Percentiles rank a stretch among this genome's conserved stretches.
Evolutionary conservation across 1,284 basidiomycete genomes (phyloP).

Genomic region (Ceratorhiza oryzae-sativae): DNA sequence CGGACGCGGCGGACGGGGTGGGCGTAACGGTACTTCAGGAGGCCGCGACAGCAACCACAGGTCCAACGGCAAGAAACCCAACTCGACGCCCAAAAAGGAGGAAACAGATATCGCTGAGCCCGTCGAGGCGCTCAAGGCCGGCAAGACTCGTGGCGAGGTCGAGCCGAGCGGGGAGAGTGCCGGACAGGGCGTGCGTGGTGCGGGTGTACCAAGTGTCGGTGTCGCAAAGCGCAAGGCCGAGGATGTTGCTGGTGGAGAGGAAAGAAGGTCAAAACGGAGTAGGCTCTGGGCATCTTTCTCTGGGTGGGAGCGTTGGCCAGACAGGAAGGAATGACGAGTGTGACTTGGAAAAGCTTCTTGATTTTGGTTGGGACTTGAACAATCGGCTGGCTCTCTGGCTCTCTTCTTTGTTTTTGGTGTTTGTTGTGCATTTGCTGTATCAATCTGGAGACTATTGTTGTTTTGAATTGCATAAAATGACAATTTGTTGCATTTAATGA

Average conservation of each 20-base stretch:
- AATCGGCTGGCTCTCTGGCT: not conserved
- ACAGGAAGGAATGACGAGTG: not conserved
- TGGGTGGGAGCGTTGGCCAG: not conserved
- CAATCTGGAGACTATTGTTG: not conserved
- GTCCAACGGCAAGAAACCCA: not conserved
- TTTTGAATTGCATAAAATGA: not conserved
- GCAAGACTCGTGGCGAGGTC: conserved; percentile 36
- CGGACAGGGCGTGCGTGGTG: conserved; percentile 25
- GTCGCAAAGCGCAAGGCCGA: conserved; percentile 50
- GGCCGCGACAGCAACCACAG: conserved; percentile 50
- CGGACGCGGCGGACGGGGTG: conserved; percentile 55
- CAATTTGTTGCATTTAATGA: not conserved
- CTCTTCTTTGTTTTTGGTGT: conserved; percentile 4
- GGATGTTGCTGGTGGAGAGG: conserved; percentile 47
- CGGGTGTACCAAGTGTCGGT: conserved; percentile 19
- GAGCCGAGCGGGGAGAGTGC: conserved; percentile 36
- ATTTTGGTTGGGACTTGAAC: not conserved
- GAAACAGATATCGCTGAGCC: conserved; percentile 34
- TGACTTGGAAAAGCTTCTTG: not conserved
- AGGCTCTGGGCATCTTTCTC: not conserved
- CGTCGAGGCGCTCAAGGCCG: conserved; percentile 33
- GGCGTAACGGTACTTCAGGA: conserved; percentile 49
- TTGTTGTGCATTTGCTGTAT: not conserved
- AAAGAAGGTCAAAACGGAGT: conserved; percentile 25
- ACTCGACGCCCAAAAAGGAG: conserved; percentile 44